A percentile compares a stretch with the other conserved stretches of the same genome.
Evolutionary conservation across 2,329 filamentous ascomycete genomes (phyloP).

Genomic region (Fusarium verrucosum): DNA sequence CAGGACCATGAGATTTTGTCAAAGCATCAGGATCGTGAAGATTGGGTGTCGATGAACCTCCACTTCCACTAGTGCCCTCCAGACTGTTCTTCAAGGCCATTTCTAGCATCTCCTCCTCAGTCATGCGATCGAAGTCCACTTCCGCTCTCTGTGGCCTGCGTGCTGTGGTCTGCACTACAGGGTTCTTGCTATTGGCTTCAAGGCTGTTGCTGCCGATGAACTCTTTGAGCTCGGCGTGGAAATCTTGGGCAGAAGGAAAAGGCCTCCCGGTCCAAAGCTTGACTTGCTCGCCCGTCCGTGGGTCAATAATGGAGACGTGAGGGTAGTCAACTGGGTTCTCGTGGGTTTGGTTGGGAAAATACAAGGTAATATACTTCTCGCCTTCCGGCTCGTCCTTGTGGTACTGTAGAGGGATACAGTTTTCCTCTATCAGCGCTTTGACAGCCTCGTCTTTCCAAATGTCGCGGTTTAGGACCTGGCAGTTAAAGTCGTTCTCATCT

Average conservation of each 20-base stretch:
- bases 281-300: constrained; percentile 94
- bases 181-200: constrained; percentile 88
- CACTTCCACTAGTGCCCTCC: constrained; percentile 56
- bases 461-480: constrained; percentile 91
- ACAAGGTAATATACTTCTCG: constrained; percentile 86
- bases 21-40: constrained; percentile 86
- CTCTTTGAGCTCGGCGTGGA: constrained; percentile 90
- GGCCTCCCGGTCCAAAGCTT: constrained; percentile 93
- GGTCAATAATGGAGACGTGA: constrained; percentile 95
- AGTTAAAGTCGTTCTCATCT: constrained; percentile 92
- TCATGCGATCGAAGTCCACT: constrained; percentile 86
- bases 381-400: constrained; percentile 84
- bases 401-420: constrained; percentile 97
- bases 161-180: constrained; percentile 73
- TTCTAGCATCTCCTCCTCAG: constrained; percentile 96
- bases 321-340: constrained; percentile 92
- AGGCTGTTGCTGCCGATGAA: constrained; percentile 98
- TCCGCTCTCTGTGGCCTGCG: constrained; percentile 76
- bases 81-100: constrained; percentile 92
- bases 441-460: constrained; percentile 91
- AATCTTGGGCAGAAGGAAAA: constrained; percentile 78
- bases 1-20: constrained; percentile 70
- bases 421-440: constrained; percentile 82
- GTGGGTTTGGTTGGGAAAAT: constrained; percentile 75
- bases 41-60: constrained; percentile 57